phyloP scores from a whole-genome alignment of 352 stramenopile species.

The Globisporangium barbulae region DNA sequence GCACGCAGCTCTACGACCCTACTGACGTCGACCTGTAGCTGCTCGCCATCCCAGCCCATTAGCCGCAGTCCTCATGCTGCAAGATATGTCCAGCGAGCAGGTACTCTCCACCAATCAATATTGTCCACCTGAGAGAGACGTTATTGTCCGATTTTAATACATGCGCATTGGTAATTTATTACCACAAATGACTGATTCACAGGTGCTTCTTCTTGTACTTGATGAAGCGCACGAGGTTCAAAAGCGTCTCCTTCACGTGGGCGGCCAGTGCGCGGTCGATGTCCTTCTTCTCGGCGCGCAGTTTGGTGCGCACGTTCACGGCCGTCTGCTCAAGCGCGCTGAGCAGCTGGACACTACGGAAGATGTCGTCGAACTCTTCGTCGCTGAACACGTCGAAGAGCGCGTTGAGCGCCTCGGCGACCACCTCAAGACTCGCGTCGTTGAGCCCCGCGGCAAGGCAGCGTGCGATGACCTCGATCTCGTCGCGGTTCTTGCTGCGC shows the following conservation, averaged over 20 bases:
- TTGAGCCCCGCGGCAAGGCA: slow-evolving; percentile 55
- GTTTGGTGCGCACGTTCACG: slow-evolving; percentile 61
- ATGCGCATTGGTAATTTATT: background rate
- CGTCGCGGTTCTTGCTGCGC: slow-evolving; percentile 47
- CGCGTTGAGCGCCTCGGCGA: slow-evolving; percentile 82
- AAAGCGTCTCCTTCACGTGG: slow-evolving; percentile 82
- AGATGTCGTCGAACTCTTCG: slow-evolving; percentile 75
- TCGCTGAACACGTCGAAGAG: slow-evolving; percentile 86
- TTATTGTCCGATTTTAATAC: background rate
- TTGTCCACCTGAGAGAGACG: background rate
- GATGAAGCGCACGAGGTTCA: slow-evolving; percentile 87
- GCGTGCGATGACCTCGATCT: slow-evolving; percentile 74
- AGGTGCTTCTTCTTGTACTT: slow-evolving; percentile 91
- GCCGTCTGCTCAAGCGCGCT: slow-evolving; percentile 56
- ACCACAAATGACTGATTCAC: slow-evolving; percentile 24
- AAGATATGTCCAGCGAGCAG: background rate
- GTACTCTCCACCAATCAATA: background rate
- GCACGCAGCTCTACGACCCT: slow-evolving; percentile 67
- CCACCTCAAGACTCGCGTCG: slow-evolving; percentile 76
- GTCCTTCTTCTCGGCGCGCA: slow-evolving; percentile 72
- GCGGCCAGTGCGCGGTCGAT: slow-evolving; percentile 77
- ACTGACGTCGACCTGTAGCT: slow-evolving; percentile 9
- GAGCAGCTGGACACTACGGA: slow-evolving; percentile 66
- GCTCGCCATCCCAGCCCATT: background rate
- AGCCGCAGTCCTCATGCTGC: background rate